A percentile compares a stretch with the other conserved stretches of the same genome.
These are phyloP conservation scores for Berberis thunbergii DNA, from an alignment of 164 flowering plant genomes.

Conservation along the genomic window DNA sequence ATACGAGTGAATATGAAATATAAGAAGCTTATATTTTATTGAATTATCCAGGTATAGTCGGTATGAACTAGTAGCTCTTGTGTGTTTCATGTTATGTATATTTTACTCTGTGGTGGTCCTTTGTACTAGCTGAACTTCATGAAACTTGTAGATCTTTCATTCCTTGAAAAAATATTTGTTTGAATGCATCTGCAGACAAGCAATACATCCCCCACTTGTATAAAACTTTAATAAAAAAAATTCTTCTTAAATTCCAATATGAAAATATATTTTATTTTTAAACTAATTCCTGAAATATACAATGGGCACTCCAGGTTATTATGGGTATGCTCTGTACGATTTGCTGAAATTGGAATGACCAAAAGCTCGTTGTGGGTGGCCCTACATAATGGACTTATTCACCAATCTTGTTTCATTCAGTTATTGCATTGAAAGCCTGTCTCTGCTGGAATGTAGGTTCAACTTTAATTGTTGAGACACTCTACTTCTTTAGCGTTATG, in stretches of 20 bases:
- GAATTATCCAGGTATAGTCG: neutral
- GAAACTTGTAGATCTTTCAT: neutral
- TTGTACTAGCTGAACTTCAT: neutral
- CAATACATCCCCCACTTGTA: neutral
- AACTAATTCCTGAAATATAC: neutral
- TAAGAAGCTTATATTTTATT: too few species aligned
- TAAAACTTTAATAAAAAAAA: too few species aligned
- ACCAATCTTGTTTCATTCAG: slow-evolving; percentile 60
- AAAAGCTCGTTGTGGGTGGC: slow-evolving; percentile 62
- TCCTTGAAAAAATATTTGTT: neutral
- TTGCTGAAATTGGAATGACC: slow-evolving; percentile 85
- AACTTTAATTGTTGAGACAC: neutral
- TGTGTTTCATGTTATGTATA: neutral
- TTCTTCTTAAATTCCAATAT: too few species aligned
- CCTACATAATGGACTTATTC: slow-evolving; percentile 55
- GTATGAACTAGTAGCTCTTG: neutral
- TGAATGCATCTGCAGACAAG: neutral
- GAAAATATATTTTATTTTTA: neutral
- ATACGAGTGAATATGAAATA: too few species aligned
- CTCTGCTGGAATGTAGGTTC: slow-evolving; percentile 86
- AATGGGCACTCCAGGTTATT: slow-evolving; percentile 58
- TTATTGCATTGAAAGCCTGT: slow-evolving; percentile 76
- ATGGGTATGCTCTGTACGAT: slow-evolving; percentile 88
- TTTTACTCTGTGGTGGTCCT: neutral
- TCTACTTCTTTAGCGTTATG: neutral